Percentiles rank a stretch among this genome's conserved stretches.
Evolutionary conservation across 176 grass and related monocot genomes (phyloP).

Genomic region (Dendrocalamus sinicus): DNA sequence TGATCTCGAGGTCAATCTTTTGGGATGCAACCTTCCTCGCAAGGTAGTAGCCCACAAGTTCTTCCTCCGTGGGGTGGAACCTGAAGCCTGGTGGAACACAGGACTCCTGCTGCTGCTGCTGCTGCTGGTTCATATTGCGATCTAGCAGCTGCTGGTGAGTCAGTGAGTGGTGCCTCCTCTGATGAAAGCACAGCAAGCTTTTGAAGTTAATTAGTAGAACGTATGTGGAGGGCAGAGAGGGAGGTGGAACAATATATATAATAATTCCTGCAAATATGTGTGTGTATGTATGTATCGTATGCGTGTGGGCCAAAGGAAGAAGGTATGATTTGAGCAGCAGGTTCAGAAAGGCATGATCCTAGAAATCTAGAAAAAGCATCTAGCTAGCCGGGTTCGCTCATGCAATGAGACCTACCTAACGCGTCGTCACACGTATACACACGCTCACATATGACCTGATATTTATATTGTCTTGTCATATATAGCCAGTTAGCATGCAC

Average conservation of each 20-base stretch:
- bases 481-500: background rate
- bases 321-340: constrained; percentile 7
- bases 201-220: constrained; percentile 11
- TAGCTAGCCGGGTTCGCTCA: constrained; percentile 38
- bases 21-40: constrained; percentile 61
- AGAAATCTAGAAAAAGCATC: constrained; percentile 29
- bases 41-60: constrained; percentile 89
- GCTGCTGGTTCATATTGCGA: constrained; percentile 42
- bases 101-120: constrained; percentile 15
- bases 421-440: background rate
- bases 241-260: background rate
- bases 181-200: constrained; percentile 30
- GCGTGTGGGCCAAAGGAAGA: constrained; percentile 14
- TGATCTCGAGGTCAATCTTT: constrained; percentile 63
- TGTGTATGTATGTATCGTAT: background rate
- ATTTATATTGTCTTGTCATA: too few species aligned
- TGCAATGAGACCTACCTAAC: constrained; percentile 13
- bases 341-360: constrained; percentile 13
- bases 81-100: constrained; percentile 85
- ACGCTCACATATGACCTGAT: background rate
- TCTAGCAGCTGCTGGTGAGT: background rate
- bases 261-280: too few species aligned
- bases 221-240: background rate
- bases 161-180: background rate
- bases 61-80: constrained; percentile 96